Percentiles rank a stretch among this genome's conserved stretches.
Evolutionary conservation across 768 basidiomycete species (phyloP).

Genomic region (Lactarius sp.): DNA sequence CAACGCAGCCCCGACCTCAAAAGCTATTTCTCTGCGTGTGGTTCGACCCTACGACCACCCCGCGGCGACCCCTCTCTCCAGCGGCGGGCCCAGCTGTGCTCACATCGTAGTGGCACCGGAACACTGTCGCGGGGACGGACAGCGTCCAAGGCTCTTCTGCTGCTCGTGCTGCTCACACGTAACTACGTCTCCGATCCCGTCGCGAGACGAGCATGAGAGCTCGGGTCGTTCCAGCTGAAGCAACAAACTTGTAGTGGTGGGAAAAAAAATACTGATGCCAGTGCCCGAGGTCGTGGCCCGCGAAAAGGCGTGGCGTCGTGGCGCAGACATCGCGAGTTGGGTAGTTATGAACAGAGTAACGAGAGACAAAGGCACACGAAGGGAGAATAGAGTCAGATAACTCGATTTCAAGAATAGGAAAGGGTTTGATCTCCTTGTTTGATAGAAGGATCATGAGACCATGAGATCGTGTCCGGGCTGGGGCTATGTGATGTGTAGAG

Average conservation of each 20-base stretch:
- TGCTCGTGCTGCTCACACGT: background rate
- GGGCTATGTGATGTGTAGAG: background rate
- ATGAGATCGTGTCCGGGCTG: background rate
- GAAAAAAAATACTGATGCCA: constrained; percentile 4
- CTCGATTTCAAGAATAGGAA: constrained; percentile 23
- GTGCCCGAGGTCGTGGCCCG: constrained; percentile 17
- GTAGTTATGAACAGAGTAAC: background rate
- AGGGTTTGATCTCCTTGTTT: constrained; percentile 18
- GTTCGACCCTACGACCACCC: too few relatives aligned
- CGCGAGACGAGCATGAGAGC: background rate
- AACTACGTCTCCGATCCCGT: background rate
- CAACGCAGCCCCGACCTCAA: too few relatives aligned
- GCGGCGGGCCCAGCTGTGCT: constrained; percentile 18
- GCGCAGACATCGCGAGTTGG: constrained; percentile 17
- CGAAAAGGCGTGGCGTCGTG: constrained; percentile 17
- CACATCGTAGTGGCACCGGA: background rate
- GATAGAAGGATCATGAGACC: constrained; percentile 23
- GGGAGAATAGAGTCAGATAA: constrained; percentile 22
- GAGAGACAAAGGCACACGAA: constrained; percentile 13
- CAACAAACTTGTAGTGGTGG: background rate
- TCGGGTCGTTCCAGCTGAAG: background rate
- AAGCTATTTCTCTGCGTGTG: too few relatives aligned
- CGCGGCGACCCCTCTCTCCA: background rate
- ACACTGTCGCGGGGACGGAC: constrained; percentile 20
- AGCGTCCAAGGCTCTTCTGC: constrained; percentile 18